Evolutionary conservation across 495 filamentous ascomycete species (phyloP).

Genomic region (Paragyromitra xinjiangensis): DNA sequence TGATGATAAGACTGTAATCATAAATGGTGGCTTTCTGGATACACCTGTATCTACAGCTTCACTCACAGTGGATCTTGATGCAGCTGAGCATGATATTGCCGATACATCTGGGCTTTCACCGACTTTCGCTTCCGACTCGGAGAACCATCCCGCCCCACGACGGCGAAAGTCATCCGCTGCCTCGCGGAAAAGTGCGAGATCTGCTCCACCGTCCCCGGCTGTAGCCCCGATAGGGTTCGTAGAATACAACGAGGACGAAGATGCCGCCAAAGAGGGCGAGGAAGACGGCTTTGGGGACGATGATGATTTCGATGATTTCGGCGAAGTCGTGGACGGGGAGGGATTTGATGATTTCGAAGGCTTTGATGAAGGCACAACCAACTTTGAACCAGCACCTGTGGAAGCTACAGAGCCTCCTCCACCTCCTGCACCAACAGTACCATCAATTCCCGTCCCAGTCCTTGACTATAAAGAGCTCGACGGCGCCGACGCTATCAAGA

Average conservation of each 20-base stretch:
- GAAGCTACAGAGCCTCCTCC: slow-evolving; percentile 60
- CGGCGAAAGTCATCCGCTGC: slow-evolving; percentile 29
- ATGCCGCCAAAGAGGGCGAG: slow-evolving; percentile 64
- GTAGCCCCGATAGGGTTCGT: slow-evolving; percentile 5
- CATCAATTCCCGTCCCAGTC: slow-evolving; percentile 59
- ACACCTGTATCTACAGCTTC: slow-evolving; percentile 32
- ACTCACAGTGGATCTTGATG: slow-evolving; percentile 44
- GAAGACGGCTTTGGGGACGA: slow-evolving; percentile 72
- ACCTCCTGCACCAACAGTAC: slow-evolving; percentile 59
- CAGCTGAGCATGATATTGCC: slow-evolving; percentile 31
- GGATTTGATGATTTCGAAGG: slow-evolving; percentile 98
- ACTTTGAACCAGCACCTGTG: slow-evolving; percentile 41
- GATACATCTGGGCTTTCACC: slow-evolving; percentile 28
- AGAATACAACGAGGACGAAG: slow-evolving; percentile 47
- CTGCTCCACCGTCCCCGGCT: slow-evolving; percentile 26
- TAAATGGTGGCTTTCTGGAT: slow-evolving; percentile 46
- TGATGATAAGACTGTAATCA: slow-evolving; percentile 24
- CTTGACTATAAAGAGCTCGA: slow-evolving; percentile 74
- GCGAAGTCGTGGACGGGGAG: slow-evolving; percentile 65
- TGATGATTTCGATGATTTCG: slow-evolving; percentile 67
- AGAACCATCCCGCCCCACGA: slow-evolving; percentile 14
- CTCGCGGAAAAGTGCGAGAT: slow-evolving; percentile 25
- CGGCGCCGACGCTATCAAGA: slow-evolving; percentile 63
- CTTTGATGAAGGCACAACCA: slow-evolving; percentile 73
- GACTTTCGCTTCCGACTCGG: slow-evolving; percentile 17